Evolutionary conservation across 208 protist genomes (phyloP).

Genomic region (Acanthamoeba polyphaga): DNA sequence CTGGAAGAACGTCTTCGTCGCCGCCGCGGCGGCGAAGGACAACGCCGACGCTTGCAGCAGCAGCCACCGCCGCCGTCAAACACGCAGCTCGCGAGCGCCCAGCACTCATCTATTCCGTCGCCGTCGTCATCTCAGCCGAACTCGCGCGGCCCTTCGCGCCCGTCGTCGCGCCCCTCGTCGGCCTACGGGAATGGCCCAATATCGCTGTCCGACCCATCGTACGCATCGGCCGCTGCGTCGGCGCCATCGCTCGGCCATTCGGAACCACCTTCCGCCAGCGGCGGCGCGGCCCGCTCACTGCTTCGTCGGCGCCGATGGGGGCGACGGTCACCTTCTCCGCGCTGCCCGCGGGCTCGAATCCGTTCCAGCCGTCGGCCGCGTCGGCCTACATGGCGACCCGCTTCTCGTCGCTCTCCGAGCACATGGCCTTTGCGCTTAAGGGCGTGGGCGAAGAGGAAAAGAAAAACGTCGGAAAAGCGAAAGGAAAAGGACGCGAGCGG

Average conservation of each 20-base stretch:
- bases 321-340: neutral
- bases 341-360: neutral
- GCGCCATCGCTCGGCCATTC: neutral
- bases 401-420: slow-evolving; percentile 50
- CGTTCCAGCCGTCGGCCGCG: slow-evolving; percentile 14
- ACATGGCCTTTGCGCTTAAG: slow-evolving; percentile 39
- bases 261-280: neutral
- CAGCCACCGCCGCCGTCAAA: neutral
- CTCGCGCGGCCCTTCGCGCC: neutral
- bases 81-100: neutral
- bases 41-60: neutral
- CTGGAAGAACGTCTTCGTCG: slow-evolving; percentile 55
- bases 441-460: slow-evolving; percentile 55
- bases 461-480: neutral
- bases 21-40: neutral
- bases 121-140: slow-evolving; percentile 20
- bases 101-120: neutral
- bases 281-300: neutral
- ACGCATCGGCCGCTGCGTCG: neutral
- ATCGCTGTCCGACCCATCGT: neutral
- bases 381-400: slow-evolving; percentile 57
- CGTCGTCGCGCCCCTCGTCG: slow-evolving; percentile 3
- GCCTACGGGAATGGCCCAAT: neutral
- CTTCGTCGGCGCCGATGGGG: neutral
- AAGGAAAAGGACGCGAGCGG: neutral